Evolutionary conservation across 768 basidiomycete species (phyloP).

Genomic region (Chalciporus pseudorubinellus): DNA sequence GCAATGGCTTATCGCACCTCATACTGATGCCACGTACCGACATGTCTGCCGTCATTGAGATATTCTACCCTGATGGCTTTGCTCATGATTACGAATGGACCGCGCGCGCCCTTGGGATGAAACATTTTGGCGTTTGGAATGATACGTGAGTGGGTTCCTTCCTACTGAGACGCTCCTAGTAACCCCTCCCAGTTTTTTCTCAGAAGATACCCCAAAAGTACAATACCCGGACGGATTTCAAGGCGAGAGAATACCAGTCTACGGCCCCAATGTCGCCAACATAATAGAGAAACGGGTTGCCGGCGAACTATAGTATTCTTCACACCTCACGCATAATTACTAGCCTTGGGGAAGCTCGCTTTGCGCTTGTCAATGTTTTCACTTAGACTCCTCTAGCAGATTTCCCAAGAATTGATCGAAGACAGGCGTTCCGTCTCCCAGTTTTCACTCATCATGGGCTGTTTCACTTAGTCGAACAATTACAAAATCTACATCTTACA

Average conservation of each 20-base stretch:
- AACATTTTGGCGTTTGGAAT: constrained; percentile 78
- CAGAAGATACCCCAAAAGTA: constrained; percentile 44
- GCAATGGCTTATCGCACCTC: constrained; percentile 83
- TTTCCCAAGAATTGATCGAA: too few species aligned
- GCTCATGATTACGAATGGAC: constrained; percentile 91
- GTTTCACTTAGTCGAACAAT: neutral
- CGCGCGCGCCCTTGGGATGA: constrained; percentile 65
- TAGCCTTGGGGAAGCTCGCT: neutral
- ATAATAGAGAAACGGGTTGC: constrained; percentile 71
- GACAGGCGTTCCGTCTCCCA: too few species aligned
- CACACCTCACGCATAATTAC: neutral
- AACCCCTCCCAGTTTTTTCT: constrained; percentile 14
- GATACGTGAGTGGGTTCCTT: constrained; percentile 51
- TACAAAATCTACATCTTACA: neutral
- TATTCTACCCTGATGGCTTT: constrained; percentile 79
- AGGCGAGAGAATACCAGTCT: constrained; percentile 68
- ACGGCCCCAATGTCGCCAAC: constrained; percentile 61
- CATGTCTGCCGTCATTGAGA: constrained; percentile 79
- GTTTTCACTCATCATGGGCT: too few species aligned
- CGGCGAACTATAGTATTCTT: constrained; percentile 13
- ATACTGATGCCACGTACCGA: constrained; percentile 78
- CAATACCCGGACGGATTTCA: constrained; percentile 87
- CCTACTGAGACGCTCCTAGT: neutral
- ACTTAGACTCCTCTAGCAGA: too few species aligned
- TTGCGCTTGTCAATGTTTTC: neutral